Conservation (phyloP, 768 basidiomycete species). For the Xerocomellus intermedius region DNA sequence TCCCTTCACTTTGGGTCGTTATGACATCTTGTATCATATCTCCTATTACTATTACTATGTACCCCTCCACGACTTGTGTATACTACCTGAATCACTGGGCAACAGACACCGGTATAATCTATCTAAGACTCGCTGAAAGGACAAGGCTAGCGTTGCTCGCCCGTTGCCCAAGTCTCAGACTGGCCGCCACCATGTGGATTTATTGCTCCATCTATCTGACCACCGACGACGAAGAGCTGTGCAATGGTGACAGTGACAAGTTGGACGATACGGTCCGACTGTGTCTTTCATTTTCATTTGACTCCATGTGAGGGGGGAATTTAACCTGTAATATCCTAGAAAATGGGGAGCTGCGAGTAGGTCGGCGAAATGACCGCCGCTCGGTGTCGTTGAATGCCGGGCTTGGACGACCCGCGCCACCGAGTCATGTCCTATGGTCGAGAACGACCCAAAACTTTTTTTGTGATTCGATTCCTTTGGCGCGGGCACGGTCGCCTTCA, state of each 20-base stretch:
- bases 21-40: not conserved
- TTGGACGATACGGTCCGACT: not conserved
- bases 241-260: too few relatives aligned
- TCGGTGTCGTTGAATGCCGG: not conserved
- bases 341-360: not conserved
- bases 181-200: not conserved
- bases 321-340: not conserved
- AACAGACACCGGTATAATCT: not conserved
- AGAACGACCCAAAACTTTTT: not conserved
- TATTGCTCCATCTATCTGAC: not conserved
- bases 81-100: not conserved
- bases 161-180: not conserved
- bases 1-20: not conserved
- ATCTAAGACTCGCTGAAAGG: constrained; percentile 1
- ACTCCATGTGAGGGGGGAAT: not conserved
- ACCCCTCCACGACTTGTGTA: not conserved
- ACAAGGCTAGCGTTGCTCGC: not conserved
- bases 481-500: too few relatives aligned
- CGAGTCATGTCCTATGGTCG: not conserved
- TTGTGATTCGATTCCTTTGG: not conserved
- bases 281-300: not conserved
- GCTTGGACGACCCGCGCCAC: not conserved
- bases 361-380: not conserved
- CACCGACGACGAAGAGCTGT: not conserved
- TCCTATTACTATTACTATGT: constrained; percentile 1